These are phyloP conservation scores for Monosporascus sp. DNA, from an alignment of 2,329 filamentous ascomycete genomes.

Conservation along the genomic window DNA sequence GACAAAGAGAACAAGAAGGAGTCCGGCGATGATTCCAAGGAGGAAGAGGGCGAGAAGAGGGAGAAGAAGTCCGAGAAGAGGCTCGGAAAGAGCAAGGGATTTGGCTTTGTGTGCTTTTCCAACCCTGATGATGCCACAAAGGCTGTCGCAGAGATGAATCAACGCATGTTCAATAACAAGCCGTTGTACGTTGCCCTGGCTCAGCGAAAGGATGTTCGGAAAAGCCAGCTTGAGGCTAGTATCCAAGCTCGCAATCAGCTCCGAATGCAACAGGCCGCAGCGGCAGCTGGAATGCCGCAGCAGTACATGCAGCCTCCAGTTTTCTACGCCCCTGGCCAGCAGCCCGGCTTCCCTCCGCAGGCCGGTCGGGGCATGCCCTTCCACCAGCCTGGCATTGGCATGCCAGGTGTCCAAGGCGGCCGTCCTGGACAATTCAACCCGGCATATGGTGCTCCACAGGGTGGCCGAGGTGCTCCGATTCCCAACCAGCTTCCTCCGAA, in stretches of 20 bases:
- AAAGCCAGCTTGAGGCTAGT: slow-evolving; percentile 97
- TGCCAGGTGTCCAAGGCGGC: slow-evolving; percentile 70
- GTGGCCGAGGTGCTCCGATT: slow-evolving; percentile 73
- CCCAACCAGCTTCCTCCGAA: slow-evolving; percentile 83
- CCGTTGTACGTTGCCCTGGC: slow-evolving; percentile 96
- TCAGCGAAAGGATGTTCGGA: slow-evolving; percentile 98
- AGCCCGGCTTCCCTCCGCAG: slow-evolving; percentile 63
- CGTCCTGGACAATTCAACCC: slow-evolving; percentile 78
- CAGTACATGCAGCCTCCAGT: slow-evolving; percentile 85
- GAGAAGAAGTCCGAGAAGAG: slow-evolving; percentile 57
- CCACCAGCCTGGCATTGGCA: slow-evolving; percentile 57
- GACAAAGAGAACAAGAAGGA: slow-evolving; percentile 45
- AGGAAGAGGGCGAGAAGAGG: slow-evolving; percentile 51
- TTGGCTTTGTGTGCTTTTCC: slow-evolving; percentile 99
- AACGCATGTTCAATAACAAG: slow-evolving; percentile 97
- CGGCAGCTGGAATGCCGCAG: slow-evolving; percentile 81
- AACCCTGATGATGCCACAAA: slow-evolving; percentile 99
- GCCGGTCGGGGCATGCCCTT: slow-evolving; percentile 63
- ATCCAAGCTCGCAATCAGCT: slow-evolving; percentile 99
- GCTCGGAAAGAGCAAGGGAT: slow-evolving; percentile 98
- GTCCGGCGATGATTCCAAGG: slow-evolving; percentile 44
- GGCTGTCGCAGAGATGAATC: slow-evolving; percentile 99
- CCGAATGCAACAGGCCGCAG: slow-evolving; percentile 94
- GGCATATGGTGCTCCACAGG: slow-evolving; percentile 76
- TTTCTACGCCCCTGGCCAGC: slow-evolving; percentile 83